Conservation (phyloP, 306 rosid species). For the Luffa acutangula region DNA sequence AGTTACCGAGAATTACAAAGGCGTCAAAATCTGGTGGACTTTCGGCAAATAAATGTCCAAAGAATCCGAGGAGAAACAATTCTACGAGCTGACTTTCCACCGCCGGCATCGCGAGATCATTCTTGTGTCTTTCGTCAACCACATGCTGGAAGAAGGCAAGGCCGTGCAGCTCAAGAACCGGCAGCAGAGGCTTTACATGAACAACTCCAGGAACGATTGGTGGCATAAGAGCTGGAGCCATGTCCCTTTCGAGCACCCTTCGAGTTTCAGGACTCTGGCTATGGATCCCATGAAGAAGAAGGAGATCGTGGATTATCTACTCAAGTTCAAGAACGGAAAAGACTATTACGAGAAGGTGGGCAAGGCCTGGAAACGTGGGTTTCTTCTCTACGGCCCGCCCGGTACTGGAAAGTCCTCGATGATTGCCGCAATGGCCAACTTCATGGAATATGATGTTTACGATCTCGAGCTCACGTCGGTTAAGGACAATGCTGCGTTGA, state of each 20-base stretch:
- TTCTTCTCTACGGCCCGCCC: slow-evolving; percentile 51
- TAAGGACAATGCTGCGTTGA: slow-evolving; percentile 38
- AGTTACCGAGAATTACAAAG: too few species aligned
- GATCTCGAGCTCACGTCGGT: slow-evolving; percentile 48
- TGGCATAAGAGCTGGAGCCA: slow-evolving; percentile 36
- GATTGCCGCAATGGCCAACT: slow-evolving; percentile 57
- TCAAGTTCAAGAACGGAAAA: slow-evolving; percentile 31
- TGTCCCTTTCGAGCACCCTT: slow-evolving; percentile 46
- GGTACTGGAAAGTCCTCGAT: slow-evolving; percentile 60
- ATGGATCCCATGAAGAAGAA: slow-evolving; percentile 38
- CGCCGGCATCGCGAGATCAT: slow-evolving; percentile 38
- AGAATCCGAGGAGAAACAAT: slow-evolving; percentile 26
- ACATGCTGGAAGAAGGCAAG: slow-evolving; percentile 49
- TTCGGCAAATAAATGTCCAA: too few species aligned
- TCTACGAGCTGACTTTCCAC: slow-evolving; percentile 57
- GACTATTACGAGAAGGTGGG: slow-evolving; percentile 49
- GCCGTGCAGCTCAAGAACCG: slow-evolving; percentile 38
- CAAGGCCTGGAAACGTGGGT: slow-evolving; percentile 61
- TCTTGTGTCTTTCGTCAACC: slow-evolving; percentile 29
- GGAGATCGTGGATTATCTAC: slow-evolving; percentile 32
- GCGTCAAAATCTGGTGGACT: too few species aligned
- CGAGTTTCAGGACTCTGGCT: slow-evolving; percentile 30
- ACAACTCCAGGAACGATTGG: slow-evolving; percentile 42
- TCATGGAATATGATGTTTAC: slow-evolving; percentile 51
- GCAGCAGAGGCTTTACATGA: slow-evolving; percentile 62